Conservation (phyloP, 106 monocot genomes). For the Dendrobium catenatum region DNA sequence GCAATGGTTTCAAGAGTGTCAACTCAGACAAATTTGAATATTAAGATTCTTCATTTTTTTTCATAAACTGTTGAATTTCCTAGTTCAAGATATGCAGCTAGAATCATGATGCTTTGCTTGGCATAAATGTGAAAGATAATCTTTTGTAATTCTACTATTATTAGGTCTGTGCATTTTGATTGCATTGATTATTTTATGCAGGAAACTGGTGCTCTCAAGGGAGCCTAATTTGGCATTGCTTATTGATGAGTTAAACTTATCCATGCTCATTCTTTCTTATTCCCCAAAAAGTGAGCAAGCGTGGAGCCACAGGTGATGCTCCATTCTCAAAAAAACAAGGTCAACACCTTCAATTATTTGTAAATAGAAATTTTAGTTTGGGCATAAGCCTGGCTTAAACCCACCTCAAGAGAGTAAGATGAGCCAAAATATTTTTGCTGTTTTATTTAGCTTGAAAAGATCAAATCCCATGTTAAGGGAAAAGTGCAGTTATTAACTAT, state of each 20-base stretch:
- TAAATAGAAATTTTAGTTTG: neutral
- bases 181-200: constrained; percentile 19
- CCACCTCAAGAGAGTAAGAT: neutral
- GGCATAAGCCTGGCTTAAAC: too few relatives aligned
- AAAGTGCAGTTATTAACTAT: neutral
- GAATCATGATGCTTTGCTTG: neutral
- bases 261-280: constrained; percentile 59
- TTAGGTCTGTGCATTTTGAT: neutral
- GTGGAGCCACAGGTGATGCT: constrained; percentile 67
- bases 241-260: constrained; percentile 52
- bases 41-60: neutral
- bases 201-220: constrained; percentile 59
- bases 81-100: neutral
- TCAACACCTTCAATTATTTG: neutral
- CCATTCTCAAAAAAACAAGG: neutral
- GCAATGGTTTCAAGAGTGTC: neutral
- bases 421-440: neutral
- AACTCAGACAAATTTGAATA: neutral
- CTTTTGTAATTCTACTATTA: neutral
- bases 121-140: too few relatives aligned
- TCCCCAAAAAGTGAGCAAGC: constrained; percentile 73
- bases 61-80: neutral
- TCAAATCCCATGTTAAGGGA: neutral
- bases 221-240: constrained; percentile 27
- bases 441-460: neutral